Evolutionary conservation across 2,329 filamentous ascomycete species (phyloP).

Genomic region (Emericellopsis cladophorae): DNA sequence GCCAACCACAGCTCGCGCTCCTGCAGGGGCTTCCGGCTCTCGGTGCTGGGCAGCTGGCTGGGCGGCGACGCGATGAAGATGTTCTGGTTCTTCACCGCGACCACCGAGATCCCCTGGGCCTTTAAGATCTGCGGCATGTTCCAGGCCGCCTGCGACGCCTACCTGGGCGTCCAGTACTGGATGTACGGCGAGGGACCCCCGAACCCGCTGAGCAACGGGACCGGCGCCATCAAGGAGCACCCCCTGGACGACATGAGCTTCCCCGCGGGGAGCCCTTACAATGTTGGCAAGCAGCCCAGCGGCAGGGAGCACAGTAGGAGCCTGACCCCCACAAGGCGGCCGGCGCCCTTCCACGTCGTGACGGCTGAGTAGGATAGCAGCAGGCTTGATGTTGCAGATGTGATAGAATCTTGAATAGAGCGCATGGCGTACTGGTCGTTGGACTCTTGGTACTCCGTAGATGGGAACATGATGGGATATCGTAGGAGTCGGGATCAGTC

Average conservation of each 20-base stretch:
- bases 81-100: conserved; percentile 70
- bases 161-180: conserved; percentile 63
- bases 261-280: not conserved
- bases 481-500: too few relatives aligned
- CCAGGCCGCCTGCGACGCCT: conserved; percentile 64
- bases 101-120: conserved; percentile 56
- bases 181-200: conserved; percentile 45
- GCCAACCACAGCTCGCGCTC: conserved; percentile 56
- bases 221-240: conserved; percentile 21
- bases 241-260: conserved; percentile 15
- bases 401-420: too few relatives aligned
- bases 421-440: too few relatives aligned
- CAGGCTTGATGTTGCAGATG: too few relatives aligned
- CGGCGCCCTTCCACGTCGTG: conserved; percentile 22
- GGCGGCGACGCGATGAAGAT: conserved; percentile 77
- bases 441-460: too few relatives aligned
- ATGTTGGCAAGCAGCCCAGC: conserved; percentile 8
- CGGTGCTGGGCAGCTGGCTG: conserved; percentile 67
- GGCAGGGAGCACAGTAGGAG: conserved; percentile 19
- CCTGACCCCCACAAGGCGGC: conserved; percentile 24
- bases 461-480: not conserved
- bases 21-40: conserved; percentile 66
- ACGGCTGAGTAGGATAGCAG: conserved; percentile 10
- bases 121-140: conserved; percentile 78
- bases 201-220: conserved; percentile 8